Evolutionary conservation across 495 filamentous ascomycete species (phyloP).

Genomic region (Penicillium simplicissimum): DNA sequence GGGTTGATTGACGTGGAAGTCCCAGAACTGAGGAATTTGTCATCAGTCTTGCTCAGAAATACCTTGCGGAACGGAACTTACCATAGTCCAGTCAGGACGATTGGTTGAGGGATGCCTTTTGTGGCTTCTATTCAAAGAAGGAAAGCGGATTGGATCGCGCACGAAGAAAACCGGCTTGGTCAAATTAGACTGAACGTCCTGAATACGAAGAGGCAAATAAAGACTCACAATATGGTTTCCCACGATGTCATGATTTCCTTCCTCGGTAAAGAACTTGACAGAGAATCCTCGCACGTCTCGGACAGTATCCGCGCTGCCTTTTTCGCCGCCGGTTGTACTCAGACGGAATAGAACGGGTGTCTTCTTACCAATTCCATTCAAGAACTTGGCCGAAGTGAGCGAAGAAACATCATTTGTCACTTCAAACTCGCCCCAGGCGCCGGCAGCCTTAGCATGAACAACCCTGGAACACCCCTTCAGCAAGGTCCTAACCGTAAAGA

Average conservation of each 20-base stretch:
- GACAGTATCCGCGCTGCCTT: no score
- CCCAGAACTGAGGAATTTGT: constrained; percentile 51
- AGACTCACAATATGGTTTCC: constrained; percentile 52
- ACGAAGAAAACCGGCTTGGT: constrained; percentile 52
- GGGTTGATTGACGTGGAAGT: constrained; percentile 40
- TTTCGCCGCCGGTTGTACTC: constrained; percentile 61
- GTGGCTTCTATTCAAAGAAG: constrained; percentile 52
- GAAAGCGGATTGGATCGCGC: constrained; percentile 56
- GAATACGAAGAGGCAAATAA: background rate
- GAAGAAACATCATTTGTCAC: constrained; percentile 56
- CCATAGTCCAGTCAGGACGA: constrained; percentile 51
- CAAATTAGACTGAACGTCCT: background rate
- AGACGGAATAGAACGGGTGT: constrained; percentile 57
- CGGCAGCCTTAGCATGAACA: constrained; percentile 79
- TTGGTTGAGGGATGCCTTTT: constrained; percentile 52
- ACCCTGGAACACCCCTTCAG: constrained; percentile 42
- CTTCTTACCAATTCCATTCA: constrained; percentile 60
- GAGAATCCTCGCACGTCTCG: constrained; percentile 65
- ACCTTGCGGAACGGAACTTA: constrained; percentile 5
- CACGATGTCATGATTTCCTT: constrained; percentile 72
- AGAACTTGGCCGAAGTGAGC: constrained; percentile 41
- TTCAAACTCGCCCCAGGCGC: constrained; percentile 73
- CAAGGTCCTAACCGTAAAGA: background rate
- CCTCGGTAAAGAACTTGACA: constrained; percentile 70
- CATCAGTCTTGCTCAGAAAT: background rate